Percentiles rank a stretch among this genome's conserved stretches.
These are phyloP conservation scores for Penicillium turbatum DNA, from an alignment of 495 filamentous ascomycete genomes.

Conservation along the genomic window DNA sequence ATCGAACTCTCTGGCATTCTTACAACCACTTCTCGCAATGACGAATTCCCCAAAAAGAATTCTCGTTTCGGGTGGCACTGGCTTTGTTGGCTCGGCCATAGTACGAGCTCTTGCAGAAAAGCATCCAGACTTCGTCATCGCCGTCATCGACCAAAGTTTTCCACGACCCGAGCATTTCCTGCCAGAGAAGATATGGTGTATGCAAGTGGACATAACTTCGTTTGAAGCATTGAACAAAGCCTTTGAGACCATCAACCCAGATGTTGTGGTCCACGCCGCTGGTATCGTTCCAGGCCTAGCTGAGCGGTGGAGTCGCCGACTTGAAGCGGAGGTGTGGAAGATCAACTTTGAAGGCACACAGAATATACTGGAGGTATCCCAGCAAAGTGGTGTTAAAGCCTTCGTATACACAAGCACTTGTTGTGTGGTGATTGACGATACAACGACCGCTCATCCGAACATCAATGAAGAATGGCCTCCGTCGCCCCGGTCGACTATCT, in stretches of 20 bases:
- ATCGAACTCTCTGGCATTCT: background rate
- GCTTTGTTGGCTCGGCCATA: conserved; percentile 47
- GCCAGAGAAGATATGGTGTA: conserved; percentile 27
- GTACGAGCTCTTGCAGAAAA: conserved; percentile 40
- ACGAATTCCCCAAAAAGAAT: conserved; percentile 24
- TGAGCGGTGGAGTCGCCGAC: conserved; percentile 38
- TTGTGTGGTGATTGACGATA: conserved; percentile 53
- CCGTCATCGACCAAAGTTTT: conserved; percentile 38
- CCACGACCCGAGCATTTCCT: conserved; percentile 31
- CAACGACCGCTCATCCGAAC: conserved; percentile 48
- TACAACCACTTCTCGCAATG: conserved; percentile 12
- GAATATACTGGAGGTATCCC: conserved; percentile 52
- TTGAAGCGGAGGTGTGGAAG: conserved; percentile 35
- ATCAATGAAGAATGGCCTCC: conserved; percentile 52
- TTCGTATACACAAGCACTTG: conserved; percentile 58
- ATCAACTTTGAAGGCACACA: conserved; percentile 57
- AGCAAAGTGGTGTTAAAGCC: conserved; percentile 43
- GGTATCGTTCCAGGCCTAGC: conserved; percentile 41
- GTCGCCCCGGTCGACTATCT: conserved; percentile 46
- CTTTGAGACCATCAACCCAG: conserved; percentile 30
- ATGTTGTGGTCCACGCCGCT: conserved; percentile 46
- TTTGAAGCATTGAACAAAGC: conserved; percentile 25
- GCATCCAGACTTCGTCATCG: conserved; percentile 41
- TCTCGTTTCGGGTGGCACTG: conserved; percentile 53
- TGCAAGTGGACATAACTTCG: conserved; percentile 39